A percentile compares a stretch with the other conserved stretches of the same genome.
phyloP scores from a whole-genome alignment of 768 basidiomycete genomes.

The Auriculariales sp. region DNA sequence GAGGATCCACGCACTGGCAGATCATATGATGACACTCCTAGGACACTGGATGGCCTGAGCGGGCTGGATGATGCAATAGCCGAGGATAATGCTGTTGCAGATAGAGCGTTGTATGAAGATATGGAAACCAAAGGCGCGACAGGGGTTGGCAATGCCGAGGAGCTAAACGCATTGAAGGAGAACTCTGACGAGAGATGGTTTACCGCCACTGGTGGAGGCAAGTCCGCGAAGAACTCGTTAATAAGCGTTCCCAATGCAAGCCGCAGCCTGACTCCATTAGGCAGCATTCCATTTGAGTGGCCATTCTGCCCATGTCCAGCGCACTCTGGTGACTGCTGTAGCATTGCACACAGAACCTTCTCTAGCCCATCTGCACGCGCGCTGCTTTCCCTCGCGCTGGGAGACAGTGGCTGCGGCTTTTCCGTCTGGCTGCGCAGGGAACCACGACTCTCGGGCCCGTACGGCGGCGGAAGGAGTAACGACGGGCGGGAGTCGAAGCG shows the following conservation, averaged over 20 bases:
- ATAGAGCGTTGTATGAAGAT: neutral
- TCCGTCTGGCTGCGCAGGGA: neutral
- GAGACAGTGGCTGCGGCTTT: neutral
- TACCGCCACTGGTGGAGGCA: too few species aligned
- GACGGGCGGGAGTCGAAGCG: slow-evolving; percentile 40
- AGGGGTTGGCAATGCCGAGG: slow-evolving; percentile 1
- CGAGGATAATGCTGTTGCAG: neutral
- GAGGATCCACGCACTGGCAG: neutral
- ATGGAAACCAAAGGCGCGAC: neutral
- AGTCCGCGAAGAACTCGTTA: slow-evolving; percentile 74
- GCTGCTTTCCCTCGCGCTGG: slow-evolving; percentile 39
- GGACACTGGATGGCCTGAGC: neutral
- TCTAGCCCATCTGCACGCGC: slow-evolving; percentile 70
- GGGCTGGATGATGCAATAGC: neutral
- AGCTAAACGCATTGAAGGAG: too few species aligned
- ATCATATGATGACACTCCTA: neutral
- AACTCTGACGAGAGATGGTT: too few species aligned
- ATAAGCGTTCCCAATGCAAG: slow-evolving; percentile 62
- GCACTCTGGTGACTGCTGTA: slow-evolving; percentile 67
- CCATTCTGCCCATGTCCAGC: too few species aligned
- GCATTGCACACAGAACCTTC: slow-evolving; percentile 69
- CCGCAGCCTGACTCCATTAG: slow-evolving; percentile 68
- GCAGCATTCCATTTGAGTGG: slow-evolving; percentile 37
- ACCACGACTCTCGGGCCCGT: neutral
- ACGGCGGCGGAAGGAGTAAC: too few species aligned